These are phyloP conservation scores for Pseudogymnoascus sp. DNA, from an alignment of 2,329 filamentous ascomycete species.

Conservation along the genomic window DNA sequence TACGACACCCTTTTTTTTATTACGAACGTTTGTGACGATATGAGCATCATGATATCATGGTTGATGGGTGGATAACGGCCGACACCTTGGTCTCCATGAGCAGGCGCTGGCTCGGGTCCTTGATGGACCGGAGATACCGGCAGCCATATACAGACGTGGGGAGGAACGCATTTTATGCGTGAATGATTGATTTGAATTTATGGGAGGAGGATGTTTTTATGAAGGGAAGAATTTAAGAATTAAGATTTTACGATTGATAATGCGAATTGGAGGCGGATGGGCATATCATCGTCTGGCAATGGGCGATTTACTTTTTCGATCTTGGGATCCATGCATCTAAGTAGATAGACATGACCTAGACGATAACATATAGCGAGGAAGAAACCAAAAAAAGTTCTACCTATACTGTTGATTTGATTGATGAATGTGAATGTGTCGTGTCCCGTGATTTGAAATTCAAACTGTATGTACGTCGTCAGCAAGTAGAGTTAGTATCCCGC, in stretches of 20 bases:
- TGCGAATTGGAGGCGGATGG: not conserved
- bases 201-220: slow-evolving; percentile 2
- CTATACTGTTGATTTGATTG: not conserved
- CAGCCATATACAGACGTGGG: slow-evolving; percentile 5
- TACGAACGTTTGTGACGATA: slow-evolving; percentile 10
- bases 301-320: not conserved
- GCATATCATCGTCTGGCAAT: not conserved
- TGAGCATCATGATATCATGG: slow-evolving; percentile 10
- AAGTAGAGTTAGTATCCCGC: too few species aligned
- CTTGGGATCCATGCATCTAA: not conserved
- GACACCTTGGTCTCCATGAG: slow-evolving; percentile 6
- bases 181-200: slow-evolving; percentile 2
- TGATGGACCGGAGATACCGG: not conserved
- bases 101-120: slow-evolving; percentile 1
- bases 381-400: slow-evolving; percentile 1
- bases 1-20: slow-evolving; percentile 6
- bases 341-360: not conserved
- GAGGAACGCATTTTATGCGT: slow-evolving; percentile 6
- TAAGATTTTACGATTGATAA: slow-evolving; percentile 8
- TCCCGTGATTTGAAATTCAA: not conserved
- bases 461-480: too few species aligned
- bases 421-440: not conserved
- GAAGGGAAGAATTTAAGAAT: slow-evolving; percentile 3
- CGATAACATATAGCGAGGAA: slow-evolving; percentile 5
- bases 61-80: slow-evolving; percentile 8